Evolutionary conservation across 2,329 filamentous ascomycete genomes (phyloP), one percentile per base, ranked within the genome.

Genomic region (Eutypella sp.): DNA sequence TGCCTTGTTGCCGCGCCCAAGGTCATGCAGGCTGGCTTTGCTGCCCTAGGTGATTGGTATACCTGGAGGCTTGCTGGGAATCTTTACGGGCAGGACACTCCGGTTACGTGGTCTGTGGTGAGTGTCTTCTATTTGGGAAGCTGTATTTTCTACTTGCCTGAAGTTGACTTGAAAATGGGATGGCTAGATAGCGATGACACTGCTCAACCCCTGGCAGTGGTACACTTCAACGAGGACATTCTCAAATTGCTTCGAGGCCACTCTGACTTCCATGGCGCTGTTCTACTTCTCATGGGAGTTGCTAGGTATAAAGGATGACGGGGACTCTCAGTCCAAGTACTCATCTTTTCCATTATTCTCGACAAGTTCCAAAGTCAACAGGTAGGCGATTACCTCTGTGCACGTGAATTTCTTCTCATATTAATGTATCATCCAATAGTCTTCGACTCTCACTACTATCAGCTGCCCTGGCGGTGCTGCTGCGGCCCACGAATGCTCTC

Each of bases 211-310:
- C 6, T 99, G 93, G 90, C 89, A 96, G 65, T 97, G 89, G 88
- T 97, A 93, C 67, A 93, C 86, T 68, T 93, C 90, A 2, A 92
- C 90, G 0, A 80, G 93, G 40, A 96, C 93, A 1, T 85, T 99
- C 60, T 96, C 92, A 45, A 99, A 99, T 68, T 93, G 85, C 43
- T 72, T 97, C 4, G 93, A 99, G 72, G 89, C 86, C n/a, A 87
- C 87, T 1, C 70, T 99, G 55, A 96, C 92, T 4, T 74, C 87
- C 48, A 75, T 82, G 57, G 92, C 90, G 2, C 72, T 97, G 39
- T 82, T 82, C 62, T 80, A 84, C 57, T 97, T 89, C 87, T 92
- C 93, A 11, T 97, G 93, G 91, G 73, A 81, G 47, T 76, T 88
- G 66, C 73, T 84, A 31, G 64, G 68, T 34, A 65, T 67, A 38